Conservation (phyloP, 768 basidiomycete species). For the Suillus sp. region DNA sequence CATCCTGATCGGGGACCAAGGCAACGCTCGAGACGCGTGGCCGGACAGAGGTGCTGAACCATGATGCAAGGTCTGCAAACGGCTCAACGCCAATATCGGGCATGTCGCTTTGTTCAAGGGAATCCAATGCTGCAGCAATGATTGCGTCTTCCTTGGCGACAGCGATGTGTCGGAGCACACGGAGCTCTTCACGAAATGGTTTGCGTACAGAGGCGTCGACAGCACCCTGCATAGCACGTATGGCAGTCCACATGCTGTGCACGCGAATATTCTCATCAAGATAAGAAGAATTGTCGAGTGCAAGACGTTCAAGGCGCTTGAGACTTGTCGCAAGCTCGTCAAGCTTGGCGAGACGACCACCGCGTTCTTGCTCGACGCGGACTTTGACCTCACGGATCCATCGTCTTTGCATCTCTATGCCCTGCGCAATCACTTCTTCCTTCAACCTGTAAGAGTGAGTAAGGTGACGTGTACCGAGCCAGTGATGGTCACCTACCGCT, state of each 20-base stretch:
- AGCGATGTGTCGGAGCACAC: slow-evolving; percentile 74
- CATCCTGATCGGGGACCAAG: slow-evolving; percentile 88
- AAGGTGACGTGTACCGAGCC: neutral
- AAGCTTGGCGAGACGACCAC: slow-evolving; percentile 91
- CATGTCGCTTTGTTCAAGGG: slow-evolving; percentile 68
- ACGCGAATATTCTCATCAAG: slow-evolving; percentile 93
- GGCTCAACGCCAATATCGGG: slow-evolving; percentile 86
- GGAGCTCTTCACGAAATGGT: slow-evolving; percentile 90
- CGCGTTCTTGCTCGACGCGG: slow-evolving; percentile 94
- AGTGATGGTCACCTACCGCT: slow-evolving; percentile 62
- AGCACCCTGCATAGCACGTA: slow-evolving; percentile 76
- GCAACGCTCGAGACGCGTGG: slow-evolving; percentile 88
- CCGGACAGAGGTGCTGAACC: slow-evolving; percentile 83
- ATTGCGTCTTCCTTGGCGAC: slow-evolving; percentile 72
- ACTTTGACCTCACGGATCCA: slow-evolving; percentile 98
- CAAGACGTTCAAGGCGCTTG: slow-evolving; percentile 88
- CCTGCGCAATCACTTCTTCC: slow-evolving; percentile 94
- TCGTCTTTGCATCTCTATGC: slow-evolving; percentile 93
- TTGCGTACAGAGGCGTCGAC: slow-evolving; percentile 67
- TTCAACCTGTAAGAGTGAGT: slow-evolving; percentile 60
- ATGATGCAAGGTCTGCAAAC: slow-evolving; percentile 84
- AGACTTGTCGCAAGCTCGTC: slow-evolving; percentile 89
- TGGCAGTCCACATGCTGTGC: slow-evolving; percentile 90
- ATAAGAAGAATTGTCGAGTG: slow-evolving; percentile 86
- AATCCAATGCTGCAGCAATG: slow-evolving; percentile 64